These are phyloP conservation scores for Adenanthera pavonina DNA, from an alignment of 306 rosid species.

Conservation along the genomic window DNA sequence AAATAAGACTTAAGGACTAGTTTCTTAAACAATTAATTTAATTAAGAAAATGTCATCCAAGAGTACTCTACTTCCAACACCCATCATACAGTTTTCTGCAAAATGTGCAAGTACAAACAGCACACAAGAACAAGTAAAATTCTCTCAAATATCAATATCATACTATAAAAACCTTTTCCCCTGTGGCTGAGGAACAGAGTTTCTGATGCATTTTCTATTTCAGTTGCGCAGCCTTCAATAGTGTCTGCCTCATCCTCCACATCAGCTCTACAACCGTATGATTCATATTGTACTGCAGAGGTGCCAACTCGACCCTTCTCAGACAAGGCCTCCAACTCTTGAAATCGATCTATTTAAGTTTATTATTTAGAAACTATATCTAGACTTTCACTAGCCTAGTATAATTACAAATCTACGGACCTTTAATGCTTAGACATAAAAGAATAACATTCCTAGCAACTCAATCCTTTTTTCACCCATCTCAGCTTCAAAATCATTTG, in stretches of 20 bases:
- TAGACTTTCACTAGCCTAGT: not conserved
- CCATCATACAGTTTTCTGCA: not conserved
- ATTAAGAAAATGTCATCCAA: not conserved
- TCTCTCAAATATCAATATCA: not conserved
- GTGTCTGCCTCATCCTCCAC: slow-evolving; percentile 28
- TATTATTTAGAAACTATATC: slow-evolving; percentile 23
- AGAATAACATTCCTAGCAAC: not conserved
- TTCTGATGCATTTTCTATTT: slow-evolving; percentile 30
- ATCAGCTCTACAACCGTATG: slow-evolving; percentile 29
- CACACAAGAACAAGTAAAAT: not conserved
- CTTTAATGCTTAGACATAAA: too few relatives aligned
- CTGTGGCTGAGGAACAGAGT: slow-evolving; percentile 26
- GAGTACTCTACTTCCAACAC: not conserved
- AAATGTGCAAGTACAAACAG: not conserved
- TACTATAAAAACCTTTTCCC: slow-evolving; percentile 12
- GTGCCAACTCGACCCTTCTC: slow-evolving; percentile 30
- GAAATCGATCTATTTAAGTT: slow-evolving; percentile 7
- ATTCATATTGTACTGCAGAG: slow-evolving; percentile 30
- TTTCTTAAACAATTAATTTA: slow-evolving; percentile 11
- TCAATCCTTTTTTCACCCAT: not conserved
- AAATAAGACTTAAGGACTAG: not conserved
- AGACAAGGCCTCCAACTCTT: slow-evolving; percentile 25
- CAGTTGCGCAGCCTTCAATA: slow-evolving; percentile 24
- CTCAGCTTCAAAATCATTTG: slow-evolving; percentile 37
- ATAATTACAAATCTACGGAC: slow-evolving; percentile 24